Conservation (phyloP, 768 basidiomycete genomes). For the Boletus bicolor region DNA sequence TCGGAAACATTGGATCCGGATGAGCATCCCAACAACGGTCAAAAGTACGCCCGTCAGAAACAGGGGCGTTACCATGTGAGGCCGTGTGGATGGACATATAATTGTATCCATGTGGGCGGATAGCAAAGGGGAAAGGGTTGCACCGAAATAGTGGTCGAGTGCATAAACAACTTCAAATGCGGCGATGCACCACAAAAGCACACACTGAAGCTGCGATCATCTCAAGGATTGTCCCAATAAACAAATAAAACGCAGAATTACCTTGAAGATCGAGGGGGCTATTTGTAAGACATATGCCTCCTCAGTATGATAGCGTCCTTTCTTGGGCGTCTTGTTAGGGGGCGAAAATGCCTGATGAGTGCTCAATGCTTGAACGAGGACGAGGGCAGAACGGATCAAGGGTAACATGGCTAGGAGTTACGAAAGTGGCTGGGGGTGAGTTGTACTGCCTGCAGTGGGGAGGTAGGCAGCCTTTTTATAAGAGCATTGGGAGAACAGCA, state of each 20-base stretch:
- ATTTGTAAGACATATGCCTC: conserved; percentile 52
- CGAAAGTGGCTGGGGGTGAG: not conserved
- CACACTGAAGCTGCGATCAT: conserved; percentile 43
- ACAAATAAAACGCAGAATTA: conserved; percentile 15
- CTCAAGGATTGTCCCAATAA: not conserved
- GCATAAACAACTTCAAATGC: conserved; percentile 48
- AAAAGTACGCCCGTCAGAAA: conserved; percentile 46
- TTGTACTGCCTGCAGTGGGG: not conserved
- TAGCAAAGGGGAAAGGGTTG: conserved; percentile 33
- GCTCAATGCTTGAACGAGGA: conserved; percentile 46
- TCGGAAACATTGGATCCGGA: conserved; percentile 52
- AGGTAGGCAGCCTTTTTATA: conserved; percentile 19
- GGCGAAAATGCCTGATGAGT: conserved; percentile 55
- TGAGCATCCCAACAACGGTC: conserved; percentile 42
- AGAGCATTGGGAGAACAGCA: not conserved
- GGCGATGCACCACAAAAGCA: conserved; percentile 49
- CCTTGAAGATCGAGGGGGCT: conserved; percentile 56
- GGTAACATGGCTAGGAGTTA: conserved; percentile 40
- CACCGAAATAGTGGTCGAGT: conserved; percentile 28
- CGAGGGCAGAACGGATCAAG: conserved; percentile 42
- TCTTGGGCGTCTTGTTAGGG: conserved; percentile 51
- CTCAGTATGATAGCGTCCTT: conserved; percentile 51
- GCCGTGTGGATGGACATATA: conserved; percentile 30
- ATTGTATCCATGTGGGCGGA: conserved; percentile 33
- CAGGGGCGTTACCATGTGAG: conserved; percentile 36